A percentile compares a stretch with the other conserved stretches of the same genome.
Conservation (phyloP, 257 asterid species). For the Euphrasia confusa region DNA sequence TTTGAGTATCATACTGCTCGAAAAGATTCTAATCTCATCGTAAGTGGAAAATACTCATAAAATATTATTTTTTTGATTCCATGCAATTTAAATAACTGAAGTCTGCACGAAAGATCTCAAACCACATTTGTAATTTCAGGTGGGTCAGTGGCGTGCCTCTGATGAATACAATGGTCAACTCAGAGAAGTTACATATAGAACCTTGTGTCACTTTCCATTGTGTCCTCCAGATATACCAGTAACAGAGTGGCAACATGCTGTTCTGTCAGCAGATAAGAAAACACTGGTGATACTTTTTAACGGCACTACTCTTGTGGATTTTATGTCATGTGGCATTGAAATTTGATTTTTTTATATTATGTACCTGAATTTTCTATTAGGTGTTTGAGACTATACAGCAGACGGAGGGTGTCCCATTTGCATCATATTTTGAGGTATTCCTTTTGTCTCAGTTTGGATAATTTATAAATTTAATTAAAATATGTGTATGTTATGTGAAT, state of each 20-base stretch:
- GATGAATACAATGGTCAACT: constrained; percentile 78
- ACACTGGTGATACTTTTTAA: constrained; percentile 46
- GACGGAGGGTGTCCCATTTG: constrained; percentile 96
- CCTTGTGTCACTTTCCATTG: constrained; percentile 82
- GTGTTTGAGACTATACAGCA: constrained; percentile 86
- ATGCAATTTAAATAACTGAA: constrained; percentile 17
- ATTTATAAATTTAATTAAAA: no score
- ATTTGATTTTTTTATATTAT: constrained; percentile 14
- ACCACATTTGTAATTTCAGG: constrained; percentile 38
- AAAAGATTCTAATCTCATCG: constrained; percentile 73
- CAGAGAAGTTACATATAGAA: constrained; percentile 71
- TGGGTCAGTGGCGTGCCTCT: constrained; percentile 75
- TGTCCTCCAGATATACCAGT: constrained; percentile 94
- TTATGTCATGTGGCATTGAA: background rate
- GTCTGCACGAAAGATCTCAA: constrained; percentile 17
- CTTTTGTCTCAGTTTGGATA: constrained; percentile 20
- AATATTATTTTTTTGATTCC: constrained; percentile 13
- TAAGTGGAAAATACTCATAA: constrained; percentile 33
- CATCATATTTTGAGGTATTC: constrained; percentile 84
- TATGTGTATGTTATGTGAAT: constrained; percentile 24
- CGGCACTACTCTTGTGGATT: background rate
- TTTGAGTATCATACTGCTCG: constrained; percentile 63
- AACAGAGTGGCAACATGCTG: constrained; percentile 73
- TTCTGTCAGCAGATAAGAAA: constrained; percentile 64
- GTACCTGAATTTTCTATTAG: constrained; percentile 34